phyloP scores from a whole-genome alignment of 2,329 filamentous ascomycete species.

The Cladosporium halotolerans region DNA sequence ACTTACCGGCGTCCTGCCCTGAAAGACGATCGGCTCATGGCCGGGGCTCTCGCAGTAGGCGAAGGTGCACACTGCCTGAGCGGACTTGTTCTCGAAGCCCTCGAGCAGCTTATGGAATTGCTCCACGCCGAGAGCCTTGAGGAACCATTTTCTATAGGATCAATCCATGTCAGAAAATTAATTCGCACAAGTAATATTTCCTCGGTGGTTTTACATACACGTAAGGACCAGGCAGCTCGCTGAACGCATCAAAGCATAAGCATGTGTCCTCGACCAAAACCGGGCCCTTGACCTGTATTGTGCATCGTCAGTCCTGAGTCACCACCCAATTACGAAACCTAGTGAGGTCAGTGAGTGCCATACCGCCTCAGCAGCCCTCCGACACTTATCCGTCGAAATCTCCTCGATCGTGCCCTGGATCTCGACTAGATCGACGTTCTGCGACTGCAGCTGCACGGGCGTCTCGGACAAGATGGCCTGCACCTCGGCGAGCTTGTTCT shows the following conservation, averaged over 20 bases:
- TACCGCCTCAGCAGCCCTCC: constrained; percentile 71
- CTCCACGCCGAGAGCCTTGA: constrained; percentile 71
- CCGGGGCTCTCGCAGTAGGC: constrained; percentile 83
- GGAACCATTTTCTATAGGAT: constrained; percentile 77
- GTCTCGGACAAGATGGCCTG: constrained; percentile 72
- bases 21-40: constrained; percentile 77
- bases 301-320: background rate
- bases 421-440: constrained; percentile 75
- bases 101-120: constrained; percentile 86
- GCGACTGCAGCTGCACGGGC: constrained; percentile 63
- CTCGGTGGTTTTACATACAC: constrained; percentile 56
- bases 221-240: constrained; percentile 90
- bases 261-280: constrained; percentile 95
- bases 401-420: constrained; percentile 90
- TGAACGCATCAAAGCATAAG: constrained; percentile 83
- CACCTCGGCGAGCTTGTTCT: constrained; percentile 87
- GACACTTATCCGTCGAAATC: constrained; percentile 82
- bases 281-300: constrained; percentile 65
- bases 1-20: constrained; percentile 74
- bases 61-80: constrained; percentile 93
- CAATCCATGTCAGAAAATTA: background rate
- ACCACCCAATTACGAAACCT: constrained; percentile 6
- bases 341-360: constrained; percentile 18
- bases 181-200: background rate
- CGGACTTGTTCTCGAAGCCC: constrained; percentile 83